Base-by-base conservation (phyloP, 2,329 filamentous ascomycete species). In the Xylariales sp. region DNA sequence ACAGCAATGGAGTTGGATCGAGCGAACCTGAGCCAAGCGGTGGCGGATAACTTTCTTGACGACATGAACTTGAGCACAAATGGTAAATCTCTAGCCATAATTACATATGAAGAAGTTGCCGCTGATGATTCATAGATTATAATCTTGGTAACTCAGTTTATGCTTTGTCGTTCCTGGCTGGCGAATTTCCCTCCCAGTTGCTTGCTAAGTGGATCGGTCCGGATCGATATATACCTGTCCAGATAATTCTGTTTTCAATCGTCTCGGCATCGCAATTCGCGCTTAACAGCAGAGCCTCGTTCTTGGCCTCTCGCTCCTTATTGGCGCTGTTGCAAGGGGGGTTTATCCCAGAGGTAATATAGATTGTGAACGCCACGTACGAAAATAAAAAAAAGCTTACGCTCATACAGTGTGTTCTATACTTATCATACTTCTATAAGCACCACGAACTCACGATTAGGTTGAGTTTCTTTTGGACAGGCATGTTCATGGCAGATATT, bases 181-280 rank as follows among this genome's bases (percentile, higher is more conserved):
- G 87, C 0, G 88, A 90, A 73, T 79, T 90, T 3, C 88, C 88
- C 0, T 89, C 87, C 0, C 87, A 90, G 72, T 80, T 90, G 5
- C 75, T 90, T 12, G 84, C 82, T 50, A 90, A 90, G 75, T 84
- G 83, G 77, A 74, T 77, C 1, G 75, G 75, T 6, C 74, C 75
- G 6, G 75, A 77, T 61, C 71, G 75, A 48, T 77, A 75, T 69
- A 76, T 76, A 32, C 75, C 75, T 18, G 68, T 62, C 12, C 75
- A 77, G 50, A 76, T 77, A 36, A 50, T 75, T 1, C 63, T 77
- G 5, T 76, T 76, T 57, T 76, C 75, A 1, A 63, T 73, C 8
- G 75, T 76, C 0, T 75, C 74, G 5, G 73, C 75, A 2, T 75
- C 74, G 1, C 75, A 77, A n/a, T 77, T 76, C 41, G 68, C 73